Percentiles rank a stretch among this genome's conserved stretches.
Conservation (phyloP, 129 eudicot genomes). For the Helianthus annuus region DNA sequence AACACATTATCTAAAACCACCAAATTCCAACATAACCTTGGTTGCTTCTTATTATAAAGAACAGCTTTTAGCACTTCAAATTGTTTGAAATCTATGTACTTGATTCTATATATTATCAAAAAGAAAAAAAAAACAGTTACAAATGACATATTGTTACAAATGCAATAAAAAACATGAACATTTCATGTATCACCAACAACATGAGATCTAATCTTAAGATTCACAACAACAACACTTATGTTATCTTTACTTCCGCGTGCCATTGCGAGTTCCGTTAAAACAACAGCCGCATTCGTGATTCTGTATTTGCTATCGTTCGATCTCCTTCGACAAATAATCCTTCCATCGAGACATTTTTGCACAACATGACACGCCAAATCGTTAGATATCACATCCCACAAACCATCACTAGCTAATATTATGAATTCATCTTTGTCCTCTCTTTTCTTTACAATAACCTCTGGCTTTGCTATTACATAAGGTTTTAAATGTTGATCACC, state of each 20-base stretch:
- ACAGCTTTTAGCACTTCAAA: too few relatives aligned
- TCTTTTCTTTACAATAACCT: slow-evolving; percentile 45
- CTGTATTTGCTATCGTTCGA: slow-evolving; percentile 11
- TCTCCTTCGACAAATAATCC: slow-evolving; percentile 21
- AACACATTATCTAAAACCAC: too few relatives aligned
- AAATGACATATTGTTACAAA: slow-evolving; percentile 29
- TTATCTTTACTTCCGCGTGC: slow-evolving; percentile 65
- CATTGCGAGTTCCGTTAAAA: slow-evolving; percentile 51
- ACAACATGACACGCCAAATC: slow-evolving; percentile 60
- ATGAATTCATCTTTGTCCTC: slow-evolving; percentile 49
- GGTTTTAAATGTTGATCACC: slow-evolving; percentile 59
- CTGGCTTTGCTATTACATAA: slow-evolving; percentile 52
- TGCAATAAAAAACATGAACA: not conserved
- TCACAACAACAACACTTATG: slow-evolving; percentile 53
- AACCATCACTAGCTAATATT: slow-evolving; percentile 57
- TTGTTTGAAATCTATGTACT: slow-evolving; percentile 8
- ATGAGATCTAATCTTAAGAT: slow-evolving; percentile 30
- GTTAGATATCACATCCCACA: slow-evolving; percentile 63
- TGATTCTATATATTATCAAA: not conserved
- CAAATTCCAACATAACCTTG: too few relatives aligned
- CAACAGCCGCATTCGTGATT: slow-evolving; percentile 45
- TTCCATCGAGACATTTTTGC: slow-evolving; percentile 52
- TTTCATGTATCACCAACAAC: not conserved
- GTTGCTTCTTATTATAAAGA: too few relatives aligned
- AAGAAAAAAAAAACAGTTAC: not conserved